A percentile compares a stretch with the other conserved stretches of the same genome.
phyloP scores from a whole-genome alignment of 2,329 filamentous ascomycete species.

The Neopestalotiopsis clavispora region DNA sequence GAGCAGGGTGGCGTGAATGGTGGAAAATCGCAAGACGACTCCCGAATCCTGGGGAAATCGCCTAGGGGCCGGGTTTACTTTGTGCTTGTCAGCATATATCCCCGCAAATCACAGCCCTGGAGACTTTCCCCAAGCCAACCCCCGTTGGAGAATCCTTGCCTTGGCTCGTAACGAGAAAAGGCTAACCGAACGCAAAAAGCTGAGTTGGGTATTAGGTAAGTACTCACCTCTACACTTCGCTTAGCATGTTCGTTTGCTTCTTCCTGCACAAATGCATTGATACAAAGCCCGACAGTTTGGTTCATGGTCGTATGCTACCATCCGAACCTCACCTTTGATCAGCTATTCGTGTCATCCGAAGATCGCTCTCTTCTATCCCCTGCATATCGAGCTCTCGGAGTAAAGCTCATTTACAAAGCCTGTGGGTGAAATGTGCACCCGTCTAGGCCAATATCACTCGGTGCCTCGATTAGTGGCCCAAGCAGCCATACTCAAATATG shows the following conservation, averaged over 20 bases:
- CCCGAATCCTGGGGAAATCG: conserved; percentile 8
- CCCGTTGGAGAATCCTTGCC: conserved; percentile 7
- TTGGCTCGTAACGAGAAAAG: not conserved
- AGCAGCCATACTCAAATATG: too few species aligned
- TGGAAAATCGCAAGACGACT: conserved; percentile 2
- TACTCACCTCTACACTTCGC: not conserved
- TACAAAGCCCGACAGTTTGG: not conserved
- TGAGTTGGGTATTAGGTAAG: not conserved
- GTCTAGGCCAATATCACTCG: not conserved
- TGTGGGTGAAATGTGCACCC: not conserved
- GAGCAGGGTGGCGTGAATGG: not conserved
- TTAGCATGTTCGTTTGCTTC: not conserved
- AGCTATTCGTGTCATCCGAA: not conserved
- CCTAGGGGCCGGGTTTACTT: not conserved
- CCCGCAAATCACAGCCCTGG: conserved; percentile 11
- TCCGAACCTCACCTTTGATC: not conserved
- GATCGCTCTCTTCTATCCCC: not conserved
- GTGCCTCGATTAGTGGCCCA: not conserved
- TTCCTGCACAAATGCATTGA: not conserved
- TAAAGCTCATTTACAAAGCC: not conserved
- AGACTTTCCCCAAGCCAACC: not conserved
- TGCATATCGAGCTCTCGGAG: not conserved
- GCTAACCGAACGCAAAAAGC: not conserved
- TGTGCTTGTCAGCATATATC: not conserved
- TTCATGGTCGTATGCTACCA: not conserved